Base-by-base conservation (phyloP, 176 grass and related monocot genomes). In the Pontederia paniculata region DNA sequence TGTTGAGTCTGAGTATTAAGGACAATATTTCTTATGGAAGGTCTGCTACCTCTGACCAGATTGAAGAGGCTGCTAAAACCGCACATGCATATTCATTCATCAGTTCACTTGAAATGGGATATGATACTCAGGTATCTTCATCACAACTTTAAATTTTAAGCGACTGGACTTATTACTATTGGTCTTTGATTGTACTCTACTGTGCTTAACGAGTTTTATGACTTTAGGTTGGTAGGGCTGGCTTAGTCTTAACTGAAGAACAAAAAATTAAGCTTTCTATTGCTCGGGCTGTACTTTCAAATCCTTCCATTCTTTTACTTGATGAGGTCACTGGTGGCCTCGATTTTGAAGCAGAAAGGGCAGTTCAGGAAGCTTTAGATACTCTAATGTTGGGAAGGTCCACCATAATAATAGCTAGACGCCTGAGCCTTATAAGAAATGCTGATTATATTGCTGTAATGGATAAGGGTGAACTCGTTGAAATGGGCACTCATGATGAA, bases 241-340 rank as follows among this genome's bases (percentile, higher is more conserved):
- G 94, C 68, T 75, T 86, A 55, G 58, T 75, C 59, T 58, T 98
- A 64, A 84, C 80, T 69, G 94, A 98, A 74, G 94, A 98, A 63
- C 94, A 98, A 42, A 98, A 98, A 75, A 98, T 98, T 71, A 98
- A 98, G 75, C 71, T 98, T 57, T 85, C 94, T n/a, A 84, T 98
- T 55, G 87, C 94, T 70, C 86, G 94, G 63, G 87, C 94, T 53
- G 94, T 98, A 57, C 87, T 98, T 74, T 93, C 83, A 23, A 85
- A 82, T 55, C 94, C 94, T 70, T 91, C 94, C n/a, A 88, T 98
- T 58, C 87, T 98, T 37, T 78, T 98, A 51, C 87, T 98, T 51
- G 94, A 98, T 44, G 94, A 98, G 67, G 87, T 98, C 51, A 98
- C 94, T 10, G 94, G 94, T 69, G 94, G 94, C 65, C 83, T 98